Conservation (phyloP, 2,329 filamentous ascomycete genomes). For the Neopestalotiopsis sp. region DNA sequence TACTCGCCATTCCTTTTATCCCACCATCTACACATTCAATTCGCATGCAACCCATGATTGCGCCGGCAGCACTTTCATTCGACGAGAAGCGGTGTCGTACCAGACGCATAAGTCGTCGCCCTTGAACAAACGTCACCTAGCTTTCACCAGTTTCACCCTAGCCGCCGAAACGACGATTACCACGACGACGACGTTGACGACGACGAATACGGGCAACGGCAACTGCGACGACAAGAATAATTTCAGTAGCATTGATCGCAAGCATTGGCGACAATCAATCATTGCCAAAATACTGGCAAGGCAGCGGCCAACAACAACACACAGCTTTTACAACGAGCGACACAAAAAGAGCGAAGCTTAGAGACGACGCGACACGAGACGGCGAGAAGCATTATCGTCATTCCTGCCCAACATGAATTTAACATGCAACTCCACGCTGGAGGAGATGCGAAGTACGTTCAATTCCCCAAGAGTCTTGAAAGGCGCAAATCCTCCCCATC, state of each 20-base stretch:
- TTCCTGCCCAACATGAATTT: conserved; percentile 28
- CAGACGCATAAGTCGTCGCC: background rate
- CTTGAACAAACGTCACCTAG: background rate
- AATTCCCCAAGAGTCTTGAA: background rate
- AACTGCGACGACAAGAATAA: background rate
- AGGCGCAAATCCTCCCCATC: conserved; percentile 14
- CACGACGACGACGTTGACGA: background rate
- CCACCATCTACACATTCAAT: background rate
- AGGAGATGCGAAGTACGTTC: conserved; percentile 40
- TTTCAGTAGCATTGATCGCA: background rate
- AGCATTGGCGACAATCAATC: background rate
- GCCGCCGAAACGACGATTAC: no score
- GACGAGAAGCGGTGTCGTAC: background rate
- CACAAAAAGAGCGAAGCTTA: background rate
- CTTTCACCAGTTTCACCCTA: background rate
- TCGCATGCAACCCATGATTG: conserved; percentile 1
- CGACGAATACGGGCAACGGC: background rate
- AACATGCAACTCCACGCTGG: conserved; percentile 42
- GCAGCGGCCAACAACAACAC: background rate
- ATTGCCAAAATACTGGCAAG: background rate
- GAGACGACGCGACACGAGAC: background rate
- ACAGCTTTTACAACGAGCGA: background rate
- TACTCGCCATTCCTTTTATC: background rate
- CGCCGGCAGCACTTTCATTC: conserved; percentile 1
- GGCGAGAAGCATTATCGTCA: background rate